Base-by-base conservation (phyloP, 2,329 filamentous ascomycete genomes). In the Neoscytalidium dimidiatum region DNA sequence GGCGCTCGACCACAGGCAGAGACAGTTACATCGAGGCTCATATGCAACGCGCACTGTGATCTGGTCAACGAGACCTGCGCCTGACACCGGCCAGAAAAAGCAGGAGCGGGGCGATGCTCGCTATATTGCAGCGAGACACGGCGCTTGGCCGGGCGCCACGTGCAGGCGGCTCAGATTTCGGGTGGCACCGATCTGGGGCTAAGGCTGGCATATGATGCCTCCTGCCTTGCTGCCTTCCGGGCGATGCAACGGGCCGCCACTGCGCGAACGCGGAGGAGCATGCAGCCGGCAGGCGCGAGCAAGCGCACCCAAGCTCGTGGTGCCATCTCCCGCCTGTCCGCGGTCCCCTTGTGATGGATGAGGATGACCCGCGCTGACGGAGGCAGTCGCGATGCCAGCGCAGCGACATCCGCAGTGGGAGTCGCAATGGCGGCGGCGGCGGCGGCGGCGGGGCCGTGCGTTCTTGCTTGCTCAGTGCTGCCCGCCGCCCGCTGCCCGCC, bases 141-240 rank as follows among this genome's bases (percentile, higher is more conserved):
- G 46, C 23, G 23, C 26, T n/a, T 21, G 17, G 49, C 23, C 19
- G 21, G 13, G 8, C n/a, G 13, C 23, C 56, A 60, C 56, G 56
- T 60, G 56, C 23, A 11, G 33, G 4, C 7, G 3, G 11, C 38
- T 23, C 23, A 28, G 35, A 58, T 28, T 43, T 29, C 23, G 53
- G 35, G 53, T 43, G 17, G 53, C 53, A 56, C 53, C 35, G 31
- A 58, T 58, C 52, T 41, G 52, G 14, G n/a, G 19, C 33, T n/a
- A 17, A 17, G 33, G 8, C 31, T 8, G 33, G 31, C 53, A 21
- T 46, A 46, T 60, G 56, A 60, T 41, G 56, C 13, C 28, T 26
- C 13, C 17, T 60, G 56, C 23, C 46, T 60, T 31, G 23, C 28
- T 60, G 11, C 31, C 26, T 9, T n/a, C n/a, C n/a, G n/a, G n/a